Base-by-base conservation (phyloP, 2,329 filamentous ascomycete genomes). In the Hirsutella thompsonii region DNA sequence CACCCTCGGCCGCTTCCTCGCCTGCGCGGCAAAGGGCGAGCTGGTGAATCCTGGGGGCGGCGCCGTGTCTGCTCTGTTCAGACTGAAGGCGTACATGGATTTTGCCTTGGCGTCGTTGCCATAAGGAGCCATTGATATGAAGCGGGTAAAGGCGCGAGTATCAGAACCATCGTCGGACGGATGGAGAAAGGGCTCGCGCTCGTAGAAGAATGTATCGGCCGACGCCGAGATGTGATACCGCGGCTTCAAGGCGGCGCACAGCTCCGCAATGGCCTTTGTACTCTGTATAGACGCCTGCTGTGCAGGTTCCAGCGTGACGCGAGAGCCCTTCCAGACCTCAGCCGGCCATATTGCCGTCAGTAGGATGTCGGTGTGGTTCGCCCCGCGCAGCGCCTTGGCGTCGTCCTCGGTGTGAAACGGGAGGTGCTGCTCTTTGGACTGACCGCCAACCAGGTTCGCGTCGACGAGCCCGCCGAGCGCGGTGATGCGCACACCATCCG, bases 111-210 rank as follows among this genome's bases (percentile, higher is more conserved):
- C 66, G 0, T 72, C 47, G 52, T 93, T 94, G 42, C 78, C 83
- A 52, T 77, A 89, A 0, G 82, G 71, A 0, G 88, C 89, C 40
- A 96, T 68, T 40, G 88, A 93, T 52, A 96, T 83, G 64, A 98
- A 98, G 16, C 92, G 79, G 1, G 92, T 96, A 9, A 93, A 62
- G 1, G 69, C 64, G 47, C 72, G 71, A 19, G 68, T 62, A 42
- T 79, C 70, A 6, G 58, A 51, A 0, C 64, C 64, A 13, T 62
- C 61, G 30, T 60, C 57, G 6, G 61, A 49, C 2, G 73, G 69
- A 56, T 94, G 81, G 54, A 92, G 80, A 65, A 95, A 98, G 0
- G 90, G 87, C 60, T 96, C 92, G 42, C 92, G 79, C 63, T 98
- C 90, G 57, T 81, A 96, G 61, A 84, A 90, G 52, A 79, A 79